Percentiles rank a stretch among this genome's conserved stretches.
Evolutionary conservation across 2,329 filamentous ascomycete genomes (phyloP).

Genomic region (Tympanopsis confertula): DNA sequence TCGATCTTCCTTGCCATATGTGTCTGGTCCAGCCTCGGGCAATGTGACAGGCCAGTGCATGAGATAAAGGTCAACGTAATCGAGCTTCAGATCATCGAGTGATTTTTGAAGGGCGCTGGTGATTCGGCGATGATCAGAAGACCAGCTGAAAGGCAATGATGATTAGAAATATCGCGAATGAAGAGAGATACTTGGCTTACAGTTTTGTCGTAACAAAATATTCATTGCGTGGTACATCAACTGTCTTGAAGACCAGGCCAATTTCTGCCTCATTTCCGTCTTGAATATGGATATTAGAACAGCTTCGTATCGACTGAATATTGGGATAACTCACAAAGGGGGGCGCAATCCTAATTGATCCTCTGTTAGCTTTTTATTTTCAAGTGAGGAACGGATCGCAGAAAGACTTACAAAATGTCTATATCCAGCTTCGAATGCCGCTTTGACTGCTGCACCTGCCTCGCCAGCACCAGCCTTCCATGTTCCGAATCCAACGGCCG

Average conservation of each 20-base stretch:
- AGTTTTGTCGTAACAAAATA: slow-evolving; percentile 45
- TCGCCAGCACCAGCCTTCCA: slow-evolving; percentile 20
- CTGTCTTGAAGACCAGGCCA: slow-evolving; percentile 25
- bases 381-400: too few relatives aligned
- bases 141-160: too few relatives aligned
- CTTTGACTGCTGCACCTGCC: slow-evolving; percentile 32
- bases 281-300: slow-evolving; percentile 23
- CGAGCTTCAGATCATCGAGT: slow-evolving; percentile 33
- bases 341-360: slow-evolving; percentile 25
- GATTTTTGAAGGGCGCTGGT: slow-evolving; percentile 30
- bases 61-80: slow-evolving; percentile 40
- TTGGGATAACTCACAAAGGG: too few relatives aligned
- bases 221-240: slow-evolving; percentile 23
- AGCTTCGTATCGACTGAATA: too few relatives aligned
- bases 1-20: slow-evolving; percentile 2
- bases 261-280: slow-evolving; percentile 32
- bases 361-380: too few relatives aligned
- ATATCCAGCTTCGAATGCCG: slow-evolving; percentile 31
- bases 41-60: slow-evolving; percentile 33
- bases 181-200: slow-evolving; percentile 37
- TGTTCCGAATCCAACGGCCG: neutral
- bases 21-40: slow-evolving; percentile 3
- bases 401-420: slow-evolving; percentile 35
- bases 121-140: too few relatives aligned
- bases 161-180: slow-evolving; percentile 36